Percentiles rank a stretch among this genome's conserved stretches.
Conservation (phyloP, 176 grass and related monocot genomes). For the Rhynchospora pubera region DNA sequence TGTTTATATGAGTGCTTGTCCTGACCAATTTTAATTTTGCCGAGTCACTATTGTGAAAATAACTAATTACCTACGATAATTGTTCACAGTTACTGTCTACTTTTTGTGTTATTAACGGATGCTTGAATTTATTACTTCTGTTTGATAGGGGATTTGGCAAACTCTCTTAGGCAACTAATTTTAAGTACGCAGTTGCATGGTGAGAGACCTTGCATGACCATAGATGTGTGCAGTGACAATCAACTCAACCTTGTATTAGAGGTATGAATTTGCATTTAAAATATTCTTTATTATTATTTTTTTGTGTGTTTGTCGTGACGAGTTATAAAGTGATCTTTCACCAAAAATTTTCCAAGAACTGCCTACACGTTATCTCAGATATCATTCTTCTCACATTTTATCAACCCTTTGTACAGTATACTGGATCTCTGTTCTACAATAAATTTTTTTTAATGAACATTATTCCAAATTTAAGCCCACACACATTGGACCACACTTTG, state of each 20-base stretch:
- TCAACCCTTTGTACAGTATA: too few relatives aligned
- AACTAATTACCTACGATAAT: background rate
- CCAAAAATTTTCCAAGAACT: background rate
- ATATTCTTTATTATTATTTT: too few relatives aligned
- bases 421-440: too few relatives aligned
- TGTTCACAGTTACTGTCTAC: background rate
- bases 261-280: too few relatives aligned
- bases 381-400: background rate
- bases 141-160: constrained; percentile 27
- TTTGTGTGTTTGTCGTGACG: background rate
- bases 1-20: background rate
- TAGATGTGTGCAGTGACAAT: constrained; percentile 68
- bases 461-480: background rate
- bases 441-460: too few relatives aligned
- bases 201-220: constrained; percentile 64
- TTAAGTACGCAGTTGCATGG: constrained; percentile 54
- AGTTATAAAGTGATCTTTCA: background rate
- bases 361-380: background rate
- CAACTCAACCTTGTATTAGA: constrained; percentile 75
- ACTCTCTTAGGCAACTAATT: constrained; percentile 56
- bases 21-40: background rate
- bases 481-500: background rate
- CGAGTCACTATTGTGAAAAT: background rate
- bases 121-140: constrained; percentile 1
- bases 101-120: background rate